Percentiles rank a stretch among this genome's conserved stretches.
Conservation (phyloP, 768 basidiomycete species). For the Suillus subaureus region DNA sequence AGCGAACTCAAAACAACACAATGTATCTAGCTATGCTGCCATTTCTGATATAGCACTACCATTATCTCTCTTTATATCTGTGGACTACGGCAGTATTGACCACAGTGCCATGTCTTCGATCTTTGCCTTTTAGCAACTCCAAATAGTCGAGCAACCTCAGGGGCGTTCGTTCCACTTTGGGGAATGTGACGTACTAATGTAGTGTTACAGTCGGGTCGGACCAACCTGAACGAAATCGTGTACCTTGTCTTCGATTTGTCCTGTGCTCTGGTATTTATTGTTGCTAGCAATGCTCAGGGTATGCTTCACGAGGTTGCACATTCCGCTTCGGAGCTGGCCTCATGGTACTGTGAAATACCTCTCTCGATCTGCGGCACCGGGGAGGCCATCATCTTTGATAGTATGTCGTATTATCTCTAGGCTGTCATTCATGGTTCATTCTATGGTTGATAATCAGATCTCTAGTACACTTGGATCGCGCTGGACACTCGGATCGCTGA, state of each 20-base stretch:
- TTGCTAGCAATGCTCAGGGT: background rate
- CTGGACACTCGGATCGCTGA: background rate
- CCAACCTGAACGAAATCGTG: background rate
- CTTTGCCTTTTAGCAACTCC: background rate
- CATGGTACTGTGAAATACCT: background rate
- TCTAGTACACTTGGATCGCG: background rate
- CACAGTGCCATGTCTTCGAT: background rate
- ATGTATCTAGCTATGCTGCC: background rate
- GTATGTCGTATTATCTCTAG: background rate
- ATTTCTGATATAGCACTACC: background rate
- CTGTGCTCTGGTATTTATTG: background rate
- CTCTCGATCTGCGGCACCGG: background rate
- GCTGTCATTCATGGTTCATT: background rate
- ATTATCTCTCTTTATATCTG: background rate
- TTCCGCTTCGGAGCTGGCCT: background rate
- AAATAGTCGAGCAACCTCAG: background rate
- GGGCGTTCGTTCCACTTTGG: background rate
- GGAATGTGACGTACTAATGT: background rate
- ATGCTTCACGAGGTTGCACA: background rate
- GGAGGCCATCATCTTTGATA: no score
- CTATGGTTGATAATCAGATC: background rate
- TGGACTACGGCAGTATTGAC: background rate
- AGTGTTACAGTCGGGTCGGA: background rate
- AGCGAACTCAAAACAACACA: background rate
- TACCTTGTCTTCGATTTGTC: background rate